Percentiles rank a stretch among this genome's conserved stretches.
Conservation (phyloP, 2,329 filamentous ascomycete species). For the Ramularia collo-cygni region DNA sequence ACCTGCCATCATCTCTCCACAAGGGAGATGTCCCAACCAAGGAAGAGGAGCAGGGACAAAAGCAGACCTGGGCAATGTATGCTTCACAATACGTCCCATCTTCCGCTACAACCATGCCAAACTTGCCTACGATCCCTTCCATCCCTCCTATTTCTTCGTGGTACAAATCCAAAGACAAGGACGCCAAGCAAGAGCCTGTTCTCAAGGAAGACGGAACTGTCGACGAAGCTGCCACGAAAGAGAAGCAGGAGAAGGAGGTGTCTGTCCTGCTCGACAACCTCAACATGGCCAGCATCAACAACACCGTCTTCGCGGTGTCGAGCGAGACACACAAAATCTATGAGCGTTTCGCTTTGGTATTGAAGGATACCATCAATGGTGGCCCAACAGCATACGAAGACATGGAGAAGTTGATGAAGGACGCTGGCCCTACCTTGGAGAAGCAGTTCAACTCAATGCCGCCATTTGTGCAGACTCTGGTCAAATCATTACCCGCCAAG, state of each 20-base stretch:
- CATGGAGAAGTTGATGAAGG: constrained; percentile 61
- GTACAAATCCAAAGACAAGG: constrained; percentile 24
- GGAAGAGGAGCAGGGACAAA: constrained; percentile 2
- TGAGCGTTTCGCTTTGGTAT: constrained; percentile 76
- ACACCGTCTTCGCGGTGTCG: constrained; percentile 77
- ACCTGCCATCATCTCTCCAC: constrained; percentile 22
- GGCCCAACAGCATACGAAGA: constrained; percentile 91
- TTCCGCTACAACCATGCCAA: constrained; percentile 1
- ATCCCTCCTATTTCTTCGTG: constrained; percentile 14
- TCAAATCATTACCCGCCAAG: constrained; percentile 76
- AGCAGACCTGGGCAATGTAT: constrained; percentile 28
- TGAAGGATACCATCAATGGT: constrained; percentile 87
- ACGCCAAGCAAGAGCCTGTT: constrained; percentile 29
- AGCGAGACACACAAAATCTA: constrained; percentile 76
- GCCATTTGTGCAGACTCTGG: constrained; percentile 72
- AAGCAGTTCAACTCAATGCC: constrained; percentile 64
- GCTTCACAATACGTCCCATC: constrained; percentile 22
- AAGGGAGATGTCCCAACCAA: constrained; percentile 2
- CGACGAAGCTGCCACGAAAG: constrained; percentile 32
- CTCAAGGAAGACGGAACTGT: constrained; percentile 32
- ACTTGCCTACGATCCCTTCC: constrained; percentile 20
- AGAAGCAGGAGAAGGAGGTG: constrained; percentile 65
- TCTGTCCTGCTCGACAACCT: constrained; percentile 73
- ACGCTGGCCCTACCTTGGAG: constrained; percentile 57
- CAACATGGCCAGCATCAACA: constrained; percentile 76